phyloP scores from a whole-genome alignment of 1,284 basidiomycete species.

The Malassezia psittaci region DNA sequence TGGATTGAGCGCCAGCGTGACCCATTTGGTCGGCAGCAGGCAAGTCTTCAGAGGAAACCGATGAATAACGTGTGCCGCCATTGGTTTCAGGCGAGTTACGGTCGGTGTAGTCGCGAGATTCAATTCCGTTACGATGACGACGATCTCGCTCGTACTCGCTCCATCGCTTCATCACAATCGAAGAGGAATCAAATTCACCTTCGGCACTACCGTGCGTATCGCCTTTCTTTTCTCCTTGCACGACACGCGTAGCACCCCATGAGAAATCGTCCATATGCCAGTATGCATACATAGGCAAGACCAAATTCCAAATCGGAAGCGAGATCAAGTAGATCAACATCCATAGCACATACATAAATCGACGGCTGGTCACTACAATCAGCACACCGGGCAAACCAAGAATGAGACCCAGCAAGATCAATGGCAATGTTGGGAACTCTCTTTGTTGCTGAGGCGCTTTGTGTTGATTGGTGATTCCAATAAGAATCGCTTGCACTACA shows the following conservation, averaged over 20 bases:
- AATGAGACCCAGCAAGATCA: conserved; percentile 49
- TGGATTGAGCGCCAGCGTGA: conserved; percentile 2
- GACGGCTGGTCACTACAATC: conserved; percentile 50
- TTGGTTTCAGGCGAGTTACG: conserved; percentile 34
- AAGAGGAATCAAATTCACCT: conserved; percentile 85
- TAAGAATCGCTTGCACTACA: conserved; percentile 42
- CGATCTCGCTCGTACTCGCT: conserved; percentile 94
- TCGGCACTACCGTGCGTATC: conserved; percentile 47
- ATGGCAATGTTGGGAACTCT: conserved; percentile 35
- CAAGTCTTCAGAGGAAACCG: conserved; percentile 12
- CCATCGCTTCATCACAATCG: conserved; percentile 99
- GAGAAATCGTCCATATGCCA: conserved; percentile 50
- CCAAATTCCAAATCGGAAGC: conserved; percentile 51
- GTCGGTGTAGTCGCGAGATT: conserved; percentile 66
- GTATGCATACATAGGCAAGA: conserved; percentile 47
- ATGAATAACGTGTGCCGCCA: conserved; percentile 33
- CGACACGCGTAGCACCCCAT: conserved; percentile 50
- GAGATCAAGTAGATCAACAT: conserved; percentile 51
- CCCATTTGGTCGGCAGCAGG: conserved; percentile 6
- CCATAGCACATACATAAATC: conserved; percentile 50
- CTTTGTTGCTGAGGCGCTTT: not conserved
- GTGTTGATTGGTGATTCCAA: conserved; percentile 5
- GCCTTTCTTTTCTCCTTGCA: conserved; percentile 45
- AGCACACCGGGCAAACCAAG: conserved; percentile 51
- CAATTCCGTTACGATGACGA: conserved; percentile 75